Conservation (phyloP, 2,329 filamentous ascomycete genomes). For the Neonectria magnoliae region DNA sequence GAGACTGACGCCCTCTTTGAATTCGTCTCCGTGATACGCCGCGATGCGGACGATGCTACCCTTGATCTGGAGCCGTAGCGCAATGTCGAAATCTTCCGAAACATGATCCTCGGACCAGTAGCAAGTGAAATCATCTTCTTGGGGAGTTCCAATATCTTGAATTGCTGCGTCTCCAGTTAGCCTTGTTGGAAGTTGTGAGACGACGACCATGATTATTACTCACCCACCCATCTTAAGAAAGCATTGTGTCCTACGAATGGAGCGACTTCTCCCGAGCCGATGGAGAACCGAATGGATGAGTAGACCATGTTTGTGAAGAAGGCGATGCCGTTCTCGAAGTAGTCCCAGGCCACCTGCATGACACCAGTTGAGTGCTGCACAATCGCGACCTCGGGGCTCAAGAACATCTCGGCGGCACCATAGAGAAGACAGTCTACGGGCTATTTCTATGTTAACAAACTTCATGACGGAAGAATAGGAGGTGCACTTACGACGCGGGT, state of each 20-base stretch:
- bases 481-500: slow-evolving; percentile 62
- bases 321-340: slow-evolving; percentile 17
- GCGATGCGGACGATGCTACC: slow-evolving; percentile 15
- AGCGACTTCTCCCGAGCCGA: slow-evolving; percentile 11
- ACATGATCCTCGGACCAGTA: slow-evolving; percentile 18
- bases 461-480: fast-evolving
- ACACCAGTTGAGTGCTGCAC: slow-evolving; percentile 15
- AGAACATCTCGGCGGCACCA: slow-evolving; percentile 13
- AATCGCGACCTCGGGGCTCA: slow-evolving; percentile 17
- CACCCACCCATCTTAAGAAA: slow-evolving; percentile 13
- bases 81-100: slow-evolving; percentile 20
- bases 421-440: slow-evolving; percentile 11
- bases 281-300: slow-evolving; percentile 14
- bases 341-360: slow-evolving; percentile 17
- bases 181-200: background rate
- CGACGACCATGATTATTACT: background rate
- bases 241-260: slow-evolving; percentile 17
- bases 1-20: slow-evolving; percentile 17
- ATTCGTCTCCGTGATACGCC: slow-evolving; percentile 8
- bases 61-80: slow-evolving; percentile 18
- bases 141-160: slow-evolving; percentile 3
- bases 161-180: slow-evolving; percentile 6
- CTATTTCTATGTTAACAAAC: background rate
- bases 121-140: slow-evolving; percentile 1
- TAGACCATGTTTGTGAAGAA: slow-evolving; percentile 18